These are phyloP conservation scores for Aspergillus tamarii DNA, from an alignment of 2,329 filamentous ascomycete genomes.

Conservation along the genomic window DNA sequence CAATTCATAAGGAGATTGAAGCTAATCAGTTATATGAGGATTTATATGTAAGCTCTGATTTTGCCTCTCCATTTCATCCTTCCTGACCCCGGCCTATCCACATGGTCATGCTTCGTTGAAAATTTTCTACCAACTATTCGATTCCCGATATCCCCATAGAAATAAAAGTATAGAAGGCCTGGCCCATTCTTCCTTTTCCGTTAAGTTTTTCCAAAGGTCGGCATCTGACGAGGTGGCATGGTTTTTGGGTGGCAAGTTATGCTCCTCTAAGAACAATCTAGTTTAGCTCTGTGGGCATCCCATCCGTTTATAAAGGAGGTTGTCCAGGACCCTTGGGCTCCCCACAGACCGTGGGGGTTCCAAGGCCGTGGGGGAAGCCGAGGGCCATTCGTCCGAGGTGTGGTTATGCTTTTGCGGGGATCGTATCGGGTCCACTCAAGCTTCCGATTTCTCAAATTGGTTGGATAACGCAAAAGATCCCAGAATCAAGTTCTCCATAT, in stretches of 20 bases:
- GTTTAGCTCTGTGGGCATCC: not conserved
- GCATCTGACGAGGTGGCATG: not conserved
- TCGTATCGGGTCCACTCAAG: not conserved
- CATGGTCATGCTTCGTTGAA: not conserved
- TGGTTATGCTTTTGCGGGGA: not conserved
- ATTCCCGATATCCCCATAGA: not conserved
- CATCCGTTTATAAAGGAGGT: not conserved
- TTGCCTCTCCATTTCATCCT: accelerated
- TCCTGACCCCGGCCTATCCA: not conserved
- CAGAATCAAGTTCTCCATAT: not conserved
- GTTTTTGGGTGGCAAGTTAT: not conserved
- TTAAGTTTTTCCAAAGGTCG: not conserved
- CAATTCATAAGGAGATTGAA: no score
- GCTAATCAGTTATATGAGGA: not conserved
- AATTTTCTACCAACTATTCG: not conserved
- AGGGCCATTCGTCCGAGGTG: not conserved
- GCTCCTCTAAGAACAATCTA: not conserved
- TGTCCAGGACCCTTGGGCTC: not conserved
- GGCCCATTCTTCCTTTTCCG: no score
- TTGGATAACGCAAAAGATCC: not conserved
- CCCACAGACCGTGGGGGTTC: conserved; percentile 2
- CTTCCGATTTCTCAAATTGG: not conserved
- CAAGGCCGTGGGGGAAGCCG: not conserved
- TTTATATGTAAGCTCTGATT: not conserved
- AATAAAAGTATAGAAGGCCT: no score